phyloP scores from a whole-genome alignment of 192 early-diverging fungal species.

The Lobosporangium transversale region DNA sequence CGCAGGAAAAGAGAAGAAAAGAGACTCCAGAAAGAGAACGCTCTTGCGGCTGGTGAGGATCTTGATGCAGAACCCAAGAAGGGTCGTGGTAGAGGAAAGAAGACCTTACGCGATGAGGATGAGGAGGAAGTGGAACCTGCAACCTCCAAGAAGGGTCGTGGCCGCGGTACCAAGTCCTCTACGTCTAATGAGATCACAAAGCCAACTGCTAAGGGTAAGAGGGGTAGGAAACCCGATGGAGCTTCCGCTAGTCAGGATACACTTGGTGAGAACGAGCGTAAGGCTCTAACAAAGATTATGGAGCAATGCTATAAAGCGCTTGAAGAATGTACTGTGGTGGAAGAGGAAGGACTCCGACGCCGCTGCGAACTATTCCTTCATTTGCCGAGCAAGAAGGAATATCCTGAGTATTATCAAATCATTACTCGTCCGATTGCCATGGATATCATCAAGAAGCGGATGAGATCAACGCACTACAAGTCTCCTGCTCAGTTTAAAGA shows the following conservation, averaged over 20 bases:
- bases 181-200: constrained; percentile 25
- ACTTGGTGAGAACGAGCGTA: constrained; percentile 64
- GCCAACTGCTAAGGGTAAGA: constrained; percentile 28
- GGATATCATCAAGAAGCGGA: constrained; percentile 83
- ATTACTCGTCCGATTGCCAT: constrained; percentile 92
- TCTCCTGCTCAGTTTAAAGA: constrained; percentile 70
- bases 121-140: constrained; percentile 25
- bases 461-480: constrained; percentile 77
- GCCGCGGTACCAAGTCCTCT: constrained; percentile 32
- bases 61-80: constrained; percentile 50
- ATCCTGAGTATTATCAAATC: constrained; percentile 91
- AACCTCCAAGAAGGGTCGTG: constrained; percentile 26
- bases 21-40: constrained; percentile 32
- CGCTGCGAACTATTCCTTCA: constrained; percentile 82
- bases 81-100: constrained; percentile 55
- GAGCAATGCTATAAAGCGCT: constrained; percentile 67
- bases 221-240: constrained; percentile 35
- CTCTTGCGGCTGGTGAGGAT: constrained; percentile 12
- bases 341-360: constrained; percentile 61
- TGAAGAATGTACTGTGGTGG: constrained; percentile 63
- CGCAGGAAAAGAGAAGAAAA: constrained; percentile 54
- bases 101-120: constrained; percentile 43
- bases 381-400: constrained; percentile 76
- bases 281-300: constrained; percentile 67
- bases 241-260: constrained; percentile 21